Evolutionary conservation across 176 grass and related monocot genomes (phyloP).

Genomic region (Eleusine coracana): DNA sequence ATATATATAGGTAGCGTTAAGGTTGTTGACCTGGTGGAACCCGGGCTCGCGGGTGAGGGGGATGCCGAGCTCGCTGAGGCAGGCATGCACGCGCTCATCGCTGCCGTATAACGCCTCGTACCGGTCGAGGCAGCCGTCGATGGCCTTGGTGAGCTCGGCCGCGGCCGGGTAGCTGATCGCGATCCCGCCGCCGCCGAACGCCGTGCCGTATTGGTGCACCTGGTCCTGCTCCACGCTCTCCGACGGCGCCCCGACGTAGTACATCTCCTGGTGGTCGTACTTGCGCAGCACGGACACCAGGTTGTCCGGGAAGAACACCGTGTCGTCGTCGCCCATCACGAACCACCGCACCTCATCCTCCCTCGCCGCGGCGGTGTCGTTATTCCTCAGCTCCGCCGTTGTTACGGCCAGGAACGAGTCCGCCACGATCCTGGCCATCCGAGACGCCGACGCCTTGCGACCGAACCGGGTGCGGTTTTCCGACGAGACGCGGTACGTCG

Average conservation of each 20-base stretch:
- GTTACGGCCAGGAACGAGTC: constrained; percentile 55
- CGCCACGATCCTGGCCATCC: constrained; percentile 79
- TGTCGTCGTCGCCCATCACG: constrained; percentile 98
- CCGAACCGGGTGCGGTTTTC: constrained; percentile 69
- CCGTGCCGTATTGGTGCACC: constrained; percentile 83
- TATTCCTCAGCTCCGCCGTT: constrained; percentile 7
- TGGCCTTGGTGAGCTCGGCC: constrained; percentile 50
- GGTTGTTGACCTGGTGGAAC: constrained; percentile 74
- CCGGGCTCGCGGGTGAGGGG: constrained; percentile 91
- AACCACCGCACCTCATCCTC: constrained; percentile 63
- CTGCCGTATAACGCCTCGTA: constrained; percentile 75
- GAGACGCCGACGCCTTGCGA: constrained; percentile 58
- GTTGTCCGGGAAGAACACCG: constrained; percentile 94
- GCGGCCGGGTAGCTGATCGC: constrained; percentile 82
- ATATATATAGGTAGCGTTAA: too few relatives aligned
- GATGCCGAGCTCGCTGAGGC: constrained; percentile 82
- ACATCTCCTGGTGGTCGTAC: constrained; percentile 92
- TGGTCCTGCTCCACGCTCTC: constrained; percentile 96
- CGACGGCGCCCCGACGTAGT: constrained; percentile 86
- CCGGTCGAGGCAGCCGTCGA: constrained; percentile 78
- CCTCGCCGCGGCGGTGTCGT: constrained; percentile 15
- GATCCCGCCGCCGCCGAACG: constrained; percentile 88
- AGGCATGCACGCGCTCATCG: constrained; percentile 80
- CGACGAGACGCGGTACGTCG: constrained; percentile 71
- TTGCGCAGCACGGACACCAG: constrained; percentile 74